Evolutionary conservation across 2,329 filamentous ascomycete genomes (phyloP).

Genomic region (Xylaria sp.): DNA sequence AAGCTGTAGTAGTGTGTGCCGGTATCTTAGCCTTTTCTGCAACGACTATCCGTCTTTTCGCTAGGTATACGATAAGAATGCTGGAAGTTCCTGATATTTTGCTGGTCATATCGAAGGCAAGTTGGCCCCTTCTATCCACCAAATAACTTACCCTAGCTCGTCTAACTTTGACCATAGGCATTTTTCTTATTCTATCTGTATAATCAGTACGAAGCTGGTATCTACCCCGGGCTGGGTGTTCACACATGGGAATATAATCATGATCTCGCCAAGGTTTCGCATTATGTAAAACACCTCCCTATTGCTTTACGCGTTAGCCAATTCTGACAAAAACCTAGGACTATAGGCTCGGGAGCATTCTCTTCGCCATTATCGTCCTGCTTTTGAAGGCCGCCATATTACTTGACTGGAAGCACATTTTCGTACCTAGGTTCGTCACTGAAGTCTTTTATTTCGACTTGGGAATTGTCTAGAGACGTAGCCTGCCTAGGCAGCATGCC

Average conservation of each 20-base stretch:
- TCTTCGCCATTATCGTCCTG: conserved; percentile 9
- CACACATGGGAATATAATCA: conserved; percentile 10
- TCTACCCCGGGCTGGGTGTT: conserved; percentile 20
- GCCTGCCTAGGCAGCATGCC: no score
- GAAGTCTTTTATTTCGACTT: no score
- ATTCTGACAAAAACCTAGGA: background rate
- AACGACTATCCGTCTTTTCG: background rate
- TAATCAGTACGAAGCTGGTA: conserved; percentile 11
- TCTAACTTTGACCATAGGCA: background rate
- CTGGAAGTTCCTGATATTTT: background rate
- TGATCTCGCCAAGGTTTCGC: conserved; percentile 3
- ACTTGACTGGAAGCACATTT: conserved; percentile 15
- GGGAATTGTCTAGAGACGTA: no score
- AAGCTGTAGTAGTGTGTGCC: background rate
- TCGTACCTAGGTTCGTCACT: no score
- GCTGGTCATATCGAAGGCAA: background rate
- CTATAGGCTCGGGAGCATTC: conserved; percentile 8
- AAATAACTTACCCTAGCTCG: background rate
- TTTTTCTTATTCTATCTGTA: conserved; percentile 8
- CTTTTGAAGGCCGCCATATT: conserved; percentile 18
- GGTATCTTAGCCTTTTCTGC: background rate
- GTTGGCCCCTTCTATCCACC: background rate
- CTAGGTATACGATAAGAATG: conserved; percentile 1
- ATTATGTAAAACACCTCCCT: conserved; percentile 17
- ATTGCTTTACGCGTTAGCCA: background rate